phyloP scores from a whole-genome alignment of 2,329 filamentous ascomycete genomes.

The Cladosporium phlei region DNA sequence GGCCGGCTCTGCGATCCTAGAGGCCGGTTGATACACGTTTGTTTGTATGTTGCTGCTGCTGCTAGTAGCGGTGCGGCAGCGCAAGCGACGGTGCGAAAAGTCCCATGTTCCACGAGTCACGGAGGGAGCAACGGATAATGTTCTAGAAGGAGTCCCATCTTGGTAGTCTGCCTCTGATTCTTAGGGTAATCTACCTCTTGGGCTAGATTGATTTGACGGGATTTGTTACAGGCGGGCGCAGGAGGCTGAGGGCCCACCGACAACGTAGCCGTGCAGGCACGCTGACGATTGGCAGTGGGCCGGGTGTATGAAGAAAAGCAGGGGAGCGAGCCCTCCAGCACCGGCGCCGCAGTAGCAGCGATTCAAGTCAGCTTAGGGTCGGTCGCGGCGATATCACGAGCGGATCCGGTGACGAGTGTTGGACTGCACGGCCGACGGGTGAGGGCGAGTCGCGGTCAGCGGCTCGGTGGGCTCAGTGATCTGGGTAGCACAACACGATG shows the following conservation, averaged over 20 bases:
- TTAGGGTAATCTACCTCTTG: background rate
- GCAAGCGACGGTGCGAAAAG: background rate
- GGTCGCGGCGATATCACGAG: conserved; percentile 7
- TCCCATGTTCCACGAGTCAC: background rate
- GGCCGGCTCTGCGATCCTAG: conserved; percentile 8
- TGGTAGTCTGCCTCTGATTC: no score
- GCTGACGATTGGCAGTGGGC: background rate
- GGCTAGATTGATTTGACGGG: background rate
- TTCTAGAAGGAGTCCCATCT: conserved; percentile 3
- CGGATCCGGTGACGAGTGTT: conserved; percentile 9
- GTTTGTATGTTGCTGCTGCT: conserved; percentile 1
- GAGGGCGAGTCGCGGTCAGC: conserved; percentile 10
- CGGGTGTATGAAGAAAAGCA: background rate
- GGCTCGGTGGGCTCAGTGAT: no score
- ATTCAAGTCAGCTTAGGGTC: no score
- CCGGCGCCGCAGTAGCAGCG: conserved; percentile 12
- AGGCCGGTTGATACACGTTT: conserved; percentile 5
- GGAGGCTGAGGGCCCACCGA: background rate
- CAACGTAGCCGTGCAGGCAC: conserved; percentile 8
- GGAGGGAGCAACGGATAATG: background rate
- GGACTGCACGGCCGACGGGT: conserved; percentile 5
- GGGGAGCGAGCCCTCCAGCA: background rate
- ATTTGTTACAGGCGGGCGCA: background rate
- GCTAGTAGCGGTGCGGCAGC: conserved; percentile 7
- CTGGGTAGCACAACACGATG: conserved; percentile 3